Base-by-base conservation (phyloP, 352 stramenopile species). In the Pythium rishiriense region DNA sequence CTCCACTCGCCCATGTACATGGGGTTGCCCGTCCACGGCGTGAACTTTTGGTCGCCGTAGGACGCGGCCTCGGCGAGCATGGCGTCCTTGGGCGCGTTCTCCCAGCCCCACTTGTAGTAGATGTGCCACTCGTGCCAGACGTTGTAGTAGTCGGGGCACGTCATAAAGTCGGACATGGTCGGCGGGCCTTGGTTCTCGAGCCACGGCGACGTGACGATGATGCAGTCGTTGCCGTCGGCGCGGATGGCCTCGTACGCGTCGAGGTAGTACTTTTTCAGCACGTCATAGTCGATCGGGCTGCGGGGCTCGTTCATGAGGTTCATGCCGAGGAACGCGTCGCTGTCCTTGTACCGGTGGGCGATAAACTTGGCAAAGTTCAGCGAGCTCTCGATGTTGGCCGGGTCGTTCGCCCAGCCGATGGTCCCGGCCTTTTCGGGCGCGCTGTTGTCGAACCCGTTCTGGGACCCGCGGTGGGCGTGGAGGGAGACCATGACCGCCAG, bases 401-500 rank as follows among this genome's bases (percentile, higher is more conserved):
- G 50, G 41, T 79, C 66, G 47, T 73, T 78, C 59, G 37, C 64
- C 71, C 58, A 81, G 42, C 60, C 74, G 49, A 62, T 79, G 7
- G 61, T 69, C 5, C 73, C 64, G 11, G 62, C 57, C 4, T 62
- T 58, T 0, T 58, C 50, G 0, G 82, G 58, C 3, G 78, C 83
- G 24, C 69, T 83, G 66, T 94, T 81, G 57, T 96, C 85, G 31
- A 85, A 76, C 25, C 83, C 85, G 64, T 92, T 94, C 62, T 96
- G 83, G 10, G 73, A 87, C 6, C 87, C 85, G 28, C 82, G 76
- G 26, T 81, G 75, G 5, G 73, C 87, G 64, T 96, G 87, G 47
- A 97, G 78, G 65, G 89, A 83, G 37, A 90, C 51, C 57, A 91
- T 81, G 19, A 97, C 83, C 17, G 88, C 63, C 10, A 97, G 51